Conservation (phyloP, 495 filamentous ascomycete species). For the Immersiella caudata region DNA sequence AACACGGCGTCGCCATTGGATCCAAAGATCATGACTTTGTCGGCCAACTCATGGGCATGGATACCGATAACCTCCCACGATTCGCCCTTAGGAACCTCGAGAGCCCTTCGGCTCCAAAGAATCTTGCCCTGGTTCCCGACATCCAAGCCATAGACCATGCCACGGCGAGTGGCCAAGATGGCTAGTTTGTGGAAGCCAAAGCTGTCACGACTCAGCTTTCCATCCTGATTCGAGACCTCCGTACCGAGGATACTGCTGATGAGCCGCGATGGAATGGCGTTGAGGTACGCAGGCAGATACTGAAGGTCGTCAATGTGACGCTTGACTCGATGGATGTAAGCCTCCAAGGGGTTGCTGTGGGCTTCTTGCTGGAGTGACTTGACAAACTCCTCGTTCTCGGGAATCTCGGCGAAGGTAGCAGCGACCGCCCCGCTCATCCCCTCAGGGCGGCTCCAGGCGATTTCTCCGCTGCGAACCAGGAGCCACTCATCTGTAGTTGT, state of each 20-base stretch:
- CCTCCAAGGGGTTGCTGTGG: conserved; percentile 73
- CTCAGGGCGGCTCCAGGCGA: conserved; percentile 80
- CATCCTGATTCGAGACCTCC: conserved; percentile 50
- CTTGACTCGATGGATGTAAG: conserved; percentile 85
- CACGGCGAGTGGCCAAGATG: conserved; percentile 77
- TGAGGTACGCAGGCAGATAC: conserved; percentile 74
- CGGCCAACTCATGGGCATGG: conserved; percentile 55
- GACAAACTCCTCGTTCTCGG: conserved; percentile 69
- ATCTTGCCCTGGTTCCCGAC: conserved; percentile 72
- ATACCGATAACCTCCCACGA: conserved; percentile 73
- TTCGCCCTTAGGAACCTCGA: conserved; percentile 53
- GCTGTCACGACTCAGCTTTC: conserved; percentile 64
- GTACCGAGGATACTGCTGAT: conserved; percentile 68
- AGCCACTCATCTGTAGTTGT: conserved; percentile 77
- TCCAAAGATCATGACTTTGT: conserved; percentile 60
- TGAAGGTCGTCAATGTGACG: conserved; percentile 77
- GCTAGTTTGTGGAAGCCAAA: conserved; percentile 88
- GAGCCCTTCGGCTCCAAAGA: conserved; percentile 70
- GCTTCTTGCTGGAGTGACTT: conserved; percentile 83
- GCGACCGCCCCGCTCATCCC: conserved; percentile 73
- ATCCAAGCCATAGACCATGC: conserved; percentile 78
- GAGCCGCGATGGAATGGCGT: conserved; percentile 65
- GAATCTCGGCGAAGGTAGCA: conserved; percentile 77
- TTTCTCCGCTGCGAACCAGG: conserved; percentile 77
- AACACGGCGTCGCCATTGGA: conserved; percentile 60